phyloP scores from a whole-genome alignment of 2,329 filamentous ascomycete species.

The Ophiostoma fasciatum region DNA sequence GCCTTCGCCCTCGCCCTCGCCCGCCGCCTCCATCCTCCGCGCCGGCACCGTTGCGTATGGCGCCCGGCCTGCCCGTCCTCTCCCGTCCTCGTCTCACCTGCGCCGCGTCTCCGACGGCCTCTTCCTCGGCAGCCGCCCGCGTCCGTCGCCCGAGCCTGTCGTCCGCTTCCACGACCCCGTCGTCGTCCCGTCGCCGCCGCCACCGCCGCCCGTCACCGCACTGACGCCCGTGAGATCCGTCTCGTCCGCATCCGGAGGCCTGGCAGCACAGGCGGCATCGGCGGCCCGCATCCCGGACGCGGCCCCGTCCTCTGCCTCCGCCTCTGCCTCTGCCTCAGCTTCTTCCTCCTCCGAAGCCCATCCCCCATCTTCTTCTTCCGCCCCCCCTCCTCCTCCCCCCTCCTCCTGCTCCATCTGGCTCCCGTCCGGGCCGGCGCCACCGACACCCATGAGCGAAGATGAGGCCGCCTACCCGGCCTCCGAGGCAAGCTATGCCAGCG shows the following conservation, averaged over 20 bases:
- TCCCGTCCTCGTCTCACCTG: conserved; percentile 5
- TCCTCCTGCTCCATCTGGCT: no score
- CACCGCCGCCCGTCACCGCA: no score
- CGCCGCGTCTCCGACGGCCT: conserved; percentile 8
- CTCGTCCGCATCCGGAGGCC: no score
- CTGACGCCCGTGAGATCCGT: no score
- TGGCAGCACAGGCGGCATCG: no score
- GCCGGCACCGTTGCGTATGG: conserved; percentile 5
- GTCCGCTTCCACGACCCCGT: conserved; percentile 31
- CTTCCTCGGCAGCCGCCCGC: conserved; percentile 1
- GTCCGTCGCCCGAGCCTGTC: conserved; percentile 23
- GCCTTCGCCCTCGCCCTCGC: neutral
- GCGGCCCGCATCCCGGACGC: no score
- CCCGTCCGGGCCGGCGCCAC: conserved; percentile 4
- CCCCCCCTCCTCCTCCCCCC: no score
- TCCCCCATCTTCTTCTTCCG: no score
- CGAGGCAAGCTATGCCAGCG: conserved; percentile 31
- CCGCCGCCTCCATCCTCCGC: conserved; percentile 6
- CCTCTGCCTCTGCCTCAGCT: no score
- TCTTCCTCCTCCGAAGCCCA: no score
- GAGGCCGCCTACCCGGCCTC: conserved; percentile 30
- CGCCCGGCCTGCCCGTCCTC: conserved; percentile 1
- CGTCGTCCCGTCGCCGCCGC: conserved; percentile 15
- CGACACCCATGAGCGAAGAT: conserved; percentile 31
- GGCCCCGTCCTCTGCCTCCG: no score